Base-by-base conservation (phyloP, 306 rosid genomes). In the Trifolium repens region DNA sequence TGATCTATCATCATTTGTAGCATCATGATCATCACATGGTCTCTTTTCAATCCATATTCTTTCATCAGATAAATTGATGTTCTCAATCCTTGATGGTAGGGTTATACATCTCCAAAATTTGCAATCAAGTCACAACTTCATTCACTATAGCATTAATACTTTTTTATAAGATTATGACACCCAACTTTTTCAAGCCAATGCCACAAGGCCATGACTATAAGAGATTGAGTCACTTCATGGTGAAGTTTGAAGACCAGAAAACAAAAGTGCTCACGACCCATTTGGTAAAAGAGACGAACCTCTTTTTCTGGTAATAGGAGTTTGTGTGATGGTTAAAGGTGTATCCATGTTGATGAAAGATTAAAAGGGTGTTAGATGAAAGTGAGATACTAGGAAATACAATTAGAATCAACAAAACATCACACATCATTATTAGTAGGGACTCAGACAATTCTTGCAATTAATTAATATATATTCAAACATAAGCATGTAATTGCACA, bases 131-230 rank as follows among this genome's bases (percentile, higher is more conserved):
- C 1, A 69, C 40, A 3, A 87, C 90, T 77, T 91, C 94, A 1
- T 68, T 46, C 1, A 83, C 83, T 0, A 86, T 2, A 5, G 64
- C 78, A 63, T 49, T 60, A 46, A 83, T 34, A 85, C 44, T 5
- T 71, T 9, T 37, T 14, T 6, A 80, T 43, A 16, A 89, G 43
- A 30, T 74, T 74, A 6, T 79, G 78, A 66, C 53, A 83, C 24
- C 86, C 83, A 13, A 72, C 71, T 16, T 80, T 71, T 34, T 88
- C 87, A 0, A 91, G 79, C 91, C 88, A 91, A 2, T 86, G 58
- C 97, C 97, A 89, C 0, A 88, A 13, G 35, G 91, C 84, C 84
- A 91, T 86, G 55, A 86, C 77, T 0, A 89, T 71, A 40, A 91
- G 52, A 12, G 91, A 81, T 7, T 86, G 79, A 0, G 87, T 73